phyloP scores from a whole-genome alignment of 805 yeast genomes.

The Hanseniaspora clermontiae region DNA sequence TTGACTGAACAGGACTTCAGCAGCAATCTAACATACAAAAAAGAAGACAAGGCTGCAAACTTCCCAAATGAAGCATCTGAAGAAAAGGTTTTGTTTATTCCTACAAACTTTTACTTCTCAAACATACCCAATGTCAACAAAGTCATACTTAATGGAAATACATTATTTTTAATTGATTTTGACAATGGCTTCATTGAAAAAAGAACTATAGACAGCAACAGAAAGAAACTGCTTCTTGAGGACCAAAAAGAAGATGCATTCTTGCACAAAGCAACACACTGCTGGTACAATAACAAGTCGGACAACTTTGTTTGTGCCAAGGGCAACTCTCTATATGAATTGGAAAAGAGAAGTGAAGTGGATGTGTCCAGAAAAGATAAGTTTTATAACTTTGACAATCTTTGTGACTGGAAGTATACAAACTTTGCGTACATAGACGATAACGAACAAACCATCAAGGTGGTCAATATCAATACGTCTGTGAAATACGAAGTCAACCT shows the following conservation, averaged over 20 bases:
- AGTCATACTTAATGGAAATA: neutral
- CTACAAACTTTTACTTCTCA: neutral
- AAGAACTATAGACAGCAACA: neutral
- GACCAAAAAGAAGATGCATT: neutral
- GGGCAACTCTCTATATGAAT: neutral
- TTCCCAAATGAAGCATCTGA: neutral
- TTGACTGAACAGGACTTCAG: neutral
- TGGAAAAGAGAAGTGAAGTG: neutral
- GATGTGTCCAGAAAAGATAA: neutral
- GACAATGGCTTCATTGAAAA: conserved; percentile 6
- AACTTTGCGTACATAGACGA: conserved; percentile 5
- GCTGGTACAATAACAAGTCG: conserved; percentile 1
- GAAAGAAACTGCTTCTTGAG: neutral
- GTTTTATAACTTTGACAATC: neutral
- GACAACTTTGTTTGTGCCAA: neutral
- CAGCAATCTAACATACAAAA: neutral
- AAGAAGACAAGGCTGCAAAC: neutral
- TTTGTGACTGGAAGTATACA: conserved; percentile 4
- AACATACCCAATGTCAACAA: neutral
- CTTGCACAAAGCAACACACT: neutral
- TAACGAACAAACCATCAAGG: neutral
- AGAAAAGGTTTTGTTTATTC: neutral
- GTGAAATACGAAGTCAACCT: neutral
- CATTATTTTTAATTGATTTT: neutral
- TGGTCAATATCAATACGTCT: neutral